Percentiles rank a stretch among this genome's conserved stretches.
phyloP scores from a whole-genome alignment of 352 stramenopile genomes.

The Pythium monospermum region DNA sequence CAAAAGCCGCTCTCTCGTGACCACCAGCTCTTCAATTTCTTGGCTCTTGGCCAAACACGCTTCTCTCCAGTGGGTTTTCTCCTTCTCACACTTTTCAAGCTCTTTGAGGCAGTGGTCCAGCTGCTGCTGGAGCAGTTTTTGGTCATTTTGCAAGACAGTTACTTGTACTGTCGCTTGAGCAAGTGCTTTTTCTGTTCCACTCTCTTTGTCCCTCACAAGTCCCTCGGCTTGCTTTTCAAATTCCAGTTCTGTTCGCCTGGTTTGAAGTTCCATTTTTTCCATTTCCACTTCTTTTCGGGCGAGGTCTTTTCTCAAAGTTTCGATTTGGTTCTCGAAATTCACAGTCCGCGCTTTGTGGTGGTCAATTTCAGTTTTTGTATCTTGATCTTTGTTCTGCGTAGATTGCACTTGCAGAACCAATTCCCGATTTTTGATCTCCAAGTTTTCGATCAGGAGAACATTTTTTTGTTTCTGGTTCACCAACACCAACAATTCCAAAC shows the following conservation, averaged over 20 bases:
- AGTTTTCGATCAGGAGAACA: constrained; percentile 26
- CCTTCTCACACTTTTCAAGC: constrained; percentile 12
- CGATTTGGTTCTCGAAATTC: constrained; percentile 23
- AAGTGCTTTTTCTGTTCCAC: constrained; percentile 25
- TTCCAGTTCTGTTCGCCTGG: constrained; percentile 30
- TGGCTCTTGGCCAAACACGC: constrained; percentile 32
- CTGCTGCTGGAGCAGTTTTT: constrained; percentile 8
- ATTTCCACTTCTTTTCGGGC: constrained; percentile 41
- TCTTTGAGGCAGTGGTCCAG: constrained; percentile 16
- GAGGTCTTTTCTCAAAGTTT: constrained; percentile 35
- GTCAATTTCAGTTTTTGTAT: constrained; percentile 21
- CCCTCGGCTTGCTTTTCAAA: constrained; percentile 28
- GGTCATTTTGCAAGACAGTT: constrained; percentile 1
- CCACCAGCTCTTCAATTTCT: constrained; percentile 41
- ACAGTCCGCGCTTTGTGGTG: constrained; percentile 12
- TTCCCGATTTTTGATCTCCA: constrained; percentile 20
- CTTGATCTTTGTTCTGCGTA: not conserved
- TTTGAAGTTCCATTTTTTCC: constrained; percentile 32
- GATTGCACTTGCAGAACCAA: constrained; percentile 8
- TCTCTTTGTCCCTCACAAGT: constrained; percentile 8
- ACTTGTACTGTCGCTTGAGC: constrained; percentile 13
- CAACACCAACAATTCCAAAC: constrained; percentile 55
- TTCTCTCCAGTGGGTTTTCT: constrained; percentile 24
- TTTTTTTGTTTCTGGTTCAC: constrained; percentile 64
- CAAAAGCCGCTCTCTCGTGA: constrained; percentile 32